These are phyloP conservation scores for Termitomyces sp. DNA, from an alignment of 768 basidiomycete species.

Conservation along the genomic window DNA sequence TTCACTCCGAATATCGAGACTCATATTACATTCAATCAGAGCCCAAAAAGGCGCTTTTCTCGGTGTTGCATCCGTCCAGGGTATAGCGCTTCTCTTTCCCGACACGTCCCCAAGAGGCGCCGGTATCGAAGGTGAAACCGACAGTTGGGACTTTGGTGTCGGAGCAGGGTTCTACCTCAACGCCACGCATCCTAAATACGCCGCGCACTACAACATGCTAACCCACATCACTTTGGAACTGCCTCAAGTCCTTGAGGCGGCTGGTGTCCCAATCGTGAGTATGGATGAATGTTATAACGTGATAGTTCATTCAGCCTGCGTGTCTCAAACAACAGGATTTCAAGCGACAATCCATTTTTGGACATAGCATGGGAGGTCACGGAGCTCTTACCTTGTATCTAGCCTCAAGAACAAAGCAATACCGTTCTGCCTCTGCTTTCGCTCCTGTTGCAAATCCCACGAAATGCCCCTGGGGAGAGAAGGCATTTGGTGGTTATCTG, in stretches of 20 bases:
- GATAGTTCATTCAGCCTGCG: background rate
- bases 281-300: background rate
- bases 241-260: constrained; percentile 70
- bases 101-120: constrained; percentile 96
- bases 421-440: constrained; percentile 88
- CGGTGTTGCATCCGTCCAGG: constrained; percentile 77
- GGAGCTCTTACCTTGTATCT: constrained; percentile 93
- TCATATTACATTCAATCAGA: constrained; percentile 30
- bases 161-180: constrained; percentile 98
- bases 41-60: constrained; percentile 95
- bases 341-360: constrained; percentile 82
- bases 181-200: constrained; percentile 73
- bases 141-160: constrained; percentile 88
- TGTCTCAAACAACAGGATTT: constrained; percentile 63
- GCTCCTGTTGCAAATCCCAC: constrained; percentile 84
- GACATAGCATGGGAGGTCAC: constrained; percentile 98
- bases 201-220: constrained; percentile 85
- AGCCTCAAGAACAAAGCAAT: constrained; percentile 63
- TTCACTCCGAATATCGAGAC: background rate
- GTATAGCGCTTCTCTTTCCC: constrained; percentile 89
- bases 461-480: constrained; percentile 86
- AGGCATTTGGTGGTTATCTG: constrained; percentile 87
- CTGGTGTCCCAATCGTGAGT: constrained; percentile 75
- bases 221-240: constrained; percentile 82
- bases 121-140: constrained; percentile 75